Conservation (phyloP, 1,284 basidiomycete species). For the Grifola frondosa region DNA sequence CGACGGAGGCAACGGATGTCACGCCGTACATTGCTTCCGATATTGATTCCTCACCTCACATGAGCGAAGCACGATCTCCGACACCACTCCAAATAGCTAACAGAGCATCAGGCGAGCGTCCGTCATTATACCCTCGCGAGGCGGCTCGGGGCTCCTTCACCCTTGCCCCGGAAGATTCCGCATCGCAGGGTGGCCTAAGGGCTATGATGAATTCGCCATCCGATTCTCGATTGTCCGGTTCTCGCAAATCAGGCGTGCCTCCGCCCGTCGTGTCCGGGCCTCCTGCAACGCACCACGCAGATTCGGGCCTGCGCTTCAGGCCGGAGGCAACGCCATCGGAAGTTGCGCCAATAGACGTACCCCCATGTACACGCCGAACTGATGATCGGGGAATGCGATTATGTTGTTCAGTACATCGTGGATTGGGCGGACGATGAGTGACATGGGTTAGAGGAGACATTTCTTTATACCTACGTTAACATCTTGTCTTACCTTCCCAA, state of each 20-base stretch:
- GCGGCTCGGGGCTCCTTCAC: constrained; percentile 1
- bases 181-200: too few relatives aligned
- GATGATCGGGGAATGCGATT: too few relatives aligned
- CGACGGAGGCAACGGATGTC: constrained; percentile 3
- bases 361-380: too few relatives aligned
- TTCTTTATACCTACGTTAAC: too few relatives aligned
- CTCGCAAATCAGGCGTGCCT: constrained; percentile 9
- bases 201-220: too few relatives aligned
- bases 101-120: too few relatives aligned
- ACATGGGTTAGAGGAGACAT: too few relatives aligned
- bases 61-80: constrained; percentile 2
- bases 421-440: too few relatives aligned
- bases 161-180: constrained; percentile 13
- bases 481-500: too few relatives aligned
- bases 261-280: constrained; percentile 11
- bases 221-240: constrained; percentile 14
- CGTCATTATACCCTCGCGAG: constrained; percentile 1
- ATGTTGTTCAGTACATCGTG: too few relatives aligned
- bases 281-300: constrained; percentile 15
- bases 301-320: constrained; percentile 19
- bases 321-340: too few relatives aligned
- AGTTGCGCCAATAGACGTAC: too few relatives aligned
- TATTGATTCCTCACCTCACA: not conserved
- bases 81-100: not conserved
- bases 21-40: constrained; percentile 2